These are phyloP conservation scores for Rubia tinctorum DNA, from an alignment of 305 asterid genomes.

Conservation along the genomic window DNA sequence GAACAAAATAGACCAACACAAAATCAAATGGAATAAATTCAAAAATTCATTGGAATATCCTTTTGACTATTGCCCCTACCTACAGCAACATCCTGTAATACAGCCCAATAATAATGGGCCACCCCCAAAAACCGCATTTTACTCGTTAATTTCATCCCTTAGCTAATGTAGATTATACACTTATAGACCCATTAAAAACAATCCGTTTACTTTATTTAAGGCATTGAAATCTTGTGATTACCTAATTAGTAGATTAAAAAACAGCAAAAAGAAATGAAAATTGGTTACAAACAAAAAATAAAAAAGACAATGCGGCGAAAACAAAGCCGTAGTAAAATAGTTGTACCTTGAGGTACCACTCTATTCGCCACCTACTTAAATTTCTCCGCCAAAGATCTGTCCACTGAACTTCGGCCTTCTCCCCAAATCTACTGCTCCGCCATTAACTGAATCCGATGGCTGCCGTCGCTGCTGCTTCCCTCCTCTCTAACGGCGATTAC, in stretches of 20 bases:
- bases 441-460: constrained; percentile 27
- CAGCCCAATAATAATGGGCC: too few species aligned
- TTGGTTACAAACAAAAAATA: neutral
- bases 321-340: constrained; percentile 15
- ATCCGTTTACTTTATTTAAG: neutral
- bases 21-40: neutral
- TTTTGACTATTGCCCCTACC: neutral
- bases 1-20: neutral
- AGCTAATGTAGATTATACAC: neutral
- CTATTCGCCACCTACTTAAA: constrained; percentile 5
- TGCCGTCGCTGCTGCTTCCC: constrained; percentile 55
- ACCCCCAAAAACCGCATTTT: too few species aligned
- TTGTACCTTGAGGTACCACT: neutral
- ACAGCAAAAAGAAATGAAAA: neutral
- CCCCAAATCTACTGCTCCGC: constrained; percentile 14
- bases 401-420: constrained; percentile 9
- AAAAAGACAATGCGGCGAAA: constrained; percentile 13
- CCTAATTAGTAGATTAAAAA: too few species aligned
- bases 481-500: constrained; percentile 50
- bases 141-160: neutral
- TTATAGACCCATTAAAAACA: neutral
- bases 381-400: constrained; percentile 27
- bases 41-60: neutral
- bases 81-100: too few species aligned
- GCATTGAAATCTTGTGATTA: neutral